Conservation (phyloP, 164 flowering plant species). For the Sextonia rubra region DNA sequence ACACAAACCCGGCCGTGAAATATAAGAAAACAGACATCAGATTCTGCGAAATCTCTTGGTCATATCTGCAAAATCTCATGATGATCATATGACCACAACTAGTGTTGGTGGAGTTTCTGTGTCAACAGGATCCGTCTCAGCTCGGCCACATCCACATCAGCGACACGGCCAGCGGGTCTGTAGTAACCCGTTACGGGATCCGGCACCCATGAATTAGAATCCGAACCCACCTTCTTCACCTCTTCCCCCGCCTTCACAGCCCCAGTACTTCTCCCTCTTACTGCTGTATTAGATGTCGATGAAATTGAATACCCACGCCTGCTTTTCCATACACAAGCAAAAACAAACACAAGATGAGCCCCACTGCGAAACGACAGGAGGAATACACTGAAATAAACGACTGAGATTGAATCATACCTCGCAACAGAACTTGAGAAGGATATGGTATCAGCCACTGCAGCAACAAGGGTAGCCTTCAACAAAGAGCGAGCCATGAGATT, state of each 20-base stretch:
- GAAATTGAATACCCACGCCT: slow-evolving; percentile 1
- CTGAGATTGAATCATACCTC: not conserved
- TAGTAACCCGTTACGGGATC: slow-evolving; percentile 14
- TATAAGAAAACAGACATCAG: no score
- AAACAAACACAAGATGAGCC: not conserved
- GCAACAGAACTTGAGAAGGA: not conserved
- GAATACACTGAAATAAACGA: not conserved
- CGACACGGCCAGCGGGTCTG: slow-evolving; percentile 1
- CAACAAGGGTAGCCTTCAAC: not conserved
- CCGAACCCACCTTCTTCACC: not conserved
- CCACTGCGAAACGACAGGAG: not conserved
- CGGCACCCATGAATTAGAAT: slow-evolving; percentile 11
- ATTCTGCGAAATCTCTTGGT: no score
- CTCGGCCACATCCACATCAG: slow-evolving; percentile 5
- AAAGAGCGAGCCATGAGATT: slow-evolving; percentile 4
- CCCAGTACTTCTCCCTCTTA: not conserved
- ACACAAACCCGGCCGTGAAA: no score
- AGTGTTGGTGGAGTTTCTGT: not conserved
- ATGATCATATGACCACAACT: no score
- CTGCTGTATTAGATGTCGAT: not conserved
- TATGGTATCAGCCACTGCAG: not conserved
- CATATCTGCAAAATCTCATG: no score
- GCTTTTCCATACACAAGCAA: not conserved
- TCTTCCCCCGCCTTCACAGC: not conserved
- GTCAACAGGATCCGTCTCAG: slow-evolving; percentile 4